phyloP scores from a whole-genome alignment of 345 rosid species.

The Eucalyptus cloeziana region DNA sequence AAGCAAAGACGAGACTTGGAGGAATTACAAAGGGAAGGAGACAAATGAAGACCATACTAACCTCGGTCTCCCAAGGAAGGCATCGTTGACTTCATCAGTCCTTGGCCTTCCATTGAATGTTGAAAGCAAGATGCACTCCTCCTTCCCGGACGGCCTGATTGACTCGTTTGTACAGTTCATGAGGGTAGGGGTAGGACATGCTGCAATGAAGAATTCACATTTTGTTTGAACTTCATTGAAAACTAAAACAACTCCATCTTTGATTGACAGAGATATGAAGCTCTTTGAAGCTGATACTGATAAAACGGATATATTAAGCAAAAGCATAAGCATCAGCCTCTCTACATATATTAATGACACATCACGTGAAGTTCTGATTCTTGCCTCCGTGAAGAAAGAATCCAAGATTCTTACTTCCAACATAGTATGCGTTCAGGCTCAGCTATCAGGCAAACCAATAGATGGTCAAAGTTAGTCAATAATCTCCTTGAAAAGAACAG shows the following conservation, averaged over 20 bases:
- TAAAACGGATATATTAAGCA: neutral
- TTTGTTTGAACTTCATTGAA: neutral
- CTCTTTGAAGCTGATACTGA: neutral
- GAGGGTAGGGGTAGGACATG: slow-evolving; percentile 52
- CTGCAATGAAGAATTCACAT: slow-evolving; percentile 1
- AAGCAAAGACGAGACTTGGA: neutral
- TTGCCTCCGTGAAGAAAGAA: neutral
- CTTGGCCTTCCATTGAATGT: slow-evolving; percentile 46
- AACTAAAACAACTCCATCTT: neutral
- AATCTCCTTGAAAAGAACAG: neutral
- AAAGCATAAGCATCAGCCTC: neutral
- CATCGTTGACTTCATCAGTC: slow-evolving; percentile 59
- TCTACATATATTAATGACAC: neutral
- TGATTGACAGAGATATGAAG: neutral
- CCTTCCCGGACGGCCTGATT: slow-evolving; percentile 35
- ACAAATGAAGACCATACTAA: neutral
- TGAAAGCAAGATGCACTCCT: slow-evolving; percentile 49
- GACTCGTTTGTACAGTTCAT: slow-evolving; percentile 71
- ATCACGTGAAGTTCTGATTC: neutral
- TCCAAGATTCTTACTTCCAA: neutral
- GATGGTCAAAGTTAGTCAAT: neutral
- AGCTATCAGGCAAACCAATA: neutral
- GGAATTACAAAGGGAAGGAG: neutral
- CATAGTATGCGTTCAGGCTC: neutral
- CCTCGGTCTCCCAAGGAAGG: slow-evolving; percentile 63